These are phyloP conservation scores for Pogostemon cablin DNA, from an alignment of 257 asterid species.

Conservation along the genomic window DNA sequence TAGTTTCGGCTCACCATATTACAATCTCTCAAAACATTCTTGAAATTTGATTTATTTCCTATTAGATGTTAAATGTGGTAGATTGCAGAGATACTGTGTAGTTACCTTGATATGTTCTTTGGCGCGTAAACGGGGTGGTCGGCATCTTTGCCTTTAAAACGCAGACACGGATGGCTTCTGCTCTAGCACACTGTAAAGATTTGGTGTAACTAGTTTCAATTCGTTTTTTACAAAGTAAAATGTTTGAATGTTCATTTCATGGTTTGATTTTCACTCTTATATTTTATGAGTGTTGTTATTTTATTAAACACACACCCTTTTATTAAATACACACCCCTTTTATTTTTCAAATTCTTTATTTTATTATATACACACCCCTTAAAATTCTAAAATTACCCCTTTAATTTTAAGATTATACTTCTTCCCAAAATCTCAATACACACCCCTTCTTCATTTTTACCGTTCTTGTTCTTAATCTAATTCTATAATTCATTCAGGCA, in stretches of 20 bases:
- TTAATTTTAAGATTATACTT: too few relatives aligned
- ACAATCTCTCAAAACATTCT: not conserved
- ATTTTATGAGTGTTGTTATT: too few relatives aligned
- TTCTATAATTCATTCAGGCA: too few relatives aligned
- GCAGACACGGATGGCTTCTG: conserved; percentile 46
- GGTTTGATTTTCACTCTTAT: conserved; percentile 30
- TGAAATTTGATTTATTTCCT: conserved; percentile 13
- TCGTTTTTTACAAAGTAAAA: conserved; percentile 35
- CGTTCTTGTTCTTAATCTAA: too few relatives aligned
- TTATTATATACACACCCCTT: too few relatives aligned
- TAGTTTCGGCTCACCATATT: not conserved
- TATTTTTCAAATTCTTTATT: too few relatives aligned
- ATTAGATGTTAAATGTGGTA: not conserved
- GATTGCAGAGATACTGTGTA: not conserved
- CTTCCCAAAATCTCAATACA: too few relatives aligned
- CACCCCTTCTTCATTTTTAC: too few relatives aligned
- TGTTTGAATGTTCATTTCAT: conserved; percentile 35
- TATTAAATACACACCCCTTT: too few relatives aligned
- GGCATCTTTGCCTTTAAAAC: not conserved
- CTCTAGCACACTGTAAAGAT: conserved; percentile 56
- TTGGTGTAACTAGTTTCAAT: conserved; percentile 42
- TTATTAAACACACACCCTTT: too few relatives aligned
- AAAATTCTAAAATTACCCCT: too few relatives aligned
- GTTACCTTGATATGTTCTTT: not conserved
- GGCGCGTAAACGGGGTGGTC: not conserved